Conservation (phyloP, 306 rosid species). For the Sechiopsis laciniata region DNA sequence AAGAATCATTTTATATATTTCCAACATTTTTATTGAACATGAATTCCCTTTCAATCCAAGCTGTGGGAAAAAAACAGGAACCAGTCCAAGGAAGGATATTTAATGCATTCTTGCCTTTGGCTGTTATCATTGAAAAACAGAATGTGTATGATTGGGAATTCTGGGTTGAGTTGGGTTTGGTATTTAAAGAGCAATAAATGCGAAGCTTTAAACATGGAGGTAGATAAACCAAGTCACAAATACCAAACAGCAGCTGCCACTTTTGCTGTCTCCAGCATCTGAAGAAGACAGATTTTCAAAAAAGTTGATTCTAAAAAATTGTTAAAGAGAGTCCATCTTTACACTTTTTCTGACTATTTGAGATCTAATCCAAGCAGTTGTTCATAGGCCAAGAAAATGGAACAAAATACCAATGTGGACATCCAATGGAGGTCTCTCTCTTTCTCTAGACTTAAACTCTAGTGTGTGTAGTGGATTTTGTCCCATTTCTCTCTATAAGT, state of each 20-base stretch:
- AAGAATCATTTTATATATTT: background rate
- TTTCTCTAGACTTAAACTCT: constrained; percentile 8
- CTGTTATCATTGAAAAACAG: background rate
- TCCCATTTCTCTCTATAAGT: background rate
- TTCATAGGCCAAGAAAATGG: constrained; percentile 22
- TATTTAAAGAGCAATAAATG: constrained; percentile 15
- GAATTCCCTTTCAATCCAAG: constrained; percentile 21
- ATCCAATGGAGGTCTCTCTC: constrained; percentile 34
- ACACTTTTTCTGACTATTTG: constrained; percentile 9
- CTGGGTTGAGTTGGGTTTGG: constrained; percentile 15
- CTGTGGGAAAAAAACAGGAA: background rate
- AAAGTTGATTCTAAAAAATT: background rate
- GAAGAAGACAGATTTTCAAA: constrained; percentile 20
- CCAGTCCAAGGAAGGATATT: background rate
- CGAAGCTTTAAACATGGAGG: background rate
- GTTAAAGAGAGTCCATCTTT: constrained; percentile 12
- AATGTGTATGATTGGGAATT: constrained; percentile 17
- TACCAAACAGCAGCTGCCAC: constrained; percentile 2
- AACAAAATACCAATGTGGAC: constrained; percentile 29
- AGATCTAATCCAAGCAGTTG: background rate
- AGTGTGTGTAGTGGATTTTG: background rate
- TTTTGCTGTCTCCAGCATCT: constrained; percentile 9
- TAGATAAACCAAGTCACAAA: background rate
- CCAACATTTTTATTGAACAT: background rate
- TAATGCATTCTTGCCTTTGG: background rate